These are phyloP conservation scores for Fraxinus floribunda DNA, from an alignment of 305 asterid genomes.

Conservation along the genomic window DNA sequence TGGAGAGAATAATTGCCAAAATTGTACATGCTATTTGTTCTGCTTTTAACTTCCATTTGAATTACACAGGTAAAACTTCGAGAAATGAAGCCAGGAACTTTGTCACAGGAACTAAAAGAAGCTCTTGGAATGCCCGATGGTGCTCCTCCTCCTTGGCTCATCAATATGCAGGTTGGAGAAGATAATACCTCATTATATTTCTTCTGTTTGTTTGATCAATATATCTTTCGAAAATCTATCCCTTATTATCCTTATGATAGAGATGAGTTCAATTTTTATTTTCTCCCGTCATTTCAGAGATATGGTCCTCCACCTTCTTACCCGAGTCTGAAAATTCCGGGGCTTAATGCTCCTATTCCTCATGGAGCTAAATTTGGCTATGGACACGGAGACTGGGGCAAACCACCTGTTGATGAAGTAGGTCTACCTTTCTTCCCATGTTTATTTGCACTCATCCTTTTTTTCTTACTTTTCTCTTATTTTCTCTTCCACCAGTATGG, in stretches of 20 bases:
- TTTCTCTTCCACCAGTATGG: constrained; percentile 51
- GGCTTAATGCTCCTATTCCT: constrained; percentile 95
- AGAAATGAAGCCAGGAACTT: constrained; percentile 91
- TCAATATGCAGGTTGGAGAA: constrained; percentile 84
- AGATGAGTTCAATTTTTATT: constrained; percentile 18
- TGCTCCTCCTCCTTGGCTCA: constrained; percentile 99
- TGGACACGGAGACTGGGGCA: constrained; percentile 96
- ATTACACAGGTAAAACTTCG: constrained; percentile 69
- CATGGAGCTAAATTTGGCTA: constrained; percentile 94
- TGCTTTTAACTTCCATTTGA: constrained; percentile 17
- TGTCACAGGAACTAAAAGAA: constrained; percentile 85
- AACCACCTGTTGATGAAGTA: constrained; percentile 98
- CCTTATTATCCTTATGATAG: not conserved
- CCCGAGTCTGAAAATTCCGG: constrained; percentile 88
- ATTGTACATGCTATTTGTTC: not conserved
- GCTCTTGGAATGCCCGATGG: constrained; percentile 98
- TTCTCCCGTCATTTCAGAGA: constrained; percentile 49
- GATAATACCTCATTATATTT: not conserved
- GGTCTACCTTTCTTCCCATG: constrained; percentile 10
- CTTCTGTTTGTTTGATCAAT: constrained; percentile 14
- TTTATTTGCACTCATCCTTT: not conserved
- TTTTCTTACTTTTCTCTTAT: constrained; percentile 1
- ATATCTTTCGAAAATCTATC: not conserved
- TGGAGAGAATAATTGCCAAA: not conserved
- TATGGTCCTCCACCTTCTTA: constrained; percentile 99